Percentiles rank a stretch among this genome's conserved stretches.
phyloP scores from a whole-genome alignment of 1,284 basidiomycete species.

The Cronartium ribicola region DNA sequence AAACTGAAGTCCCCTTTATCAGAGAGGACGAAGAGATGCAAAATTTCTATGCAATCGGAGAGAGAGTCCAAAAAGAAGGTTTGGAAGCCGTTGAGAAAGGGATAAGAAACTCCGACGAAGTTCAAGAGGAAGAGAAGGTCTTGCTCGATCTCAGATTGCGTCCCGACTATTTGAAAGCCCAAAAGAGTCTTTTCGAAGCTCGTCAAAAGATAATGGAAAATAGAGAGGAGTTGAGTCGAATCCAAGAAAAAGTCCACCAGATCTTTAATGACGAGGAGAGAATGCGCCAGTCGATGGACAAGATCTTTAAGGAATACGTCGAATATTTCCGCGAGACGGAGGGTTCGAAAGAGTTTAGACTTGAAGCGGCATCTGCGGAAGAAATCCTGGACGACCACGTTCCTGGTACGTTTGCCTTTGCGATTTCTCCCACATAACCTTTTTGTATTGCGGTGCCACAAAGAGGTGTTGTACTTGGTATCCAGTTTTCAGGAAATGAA shows the following conservation, averaged over 20 bases:
- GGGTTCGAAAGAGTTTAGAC: neutral
- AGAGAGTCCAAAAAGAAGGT: neutral
- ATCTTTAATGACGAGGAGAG: neutral
- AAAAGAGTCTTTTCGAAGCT: conserved; percentile 7
- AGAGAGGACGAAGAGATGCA: conserved; percentile 1
- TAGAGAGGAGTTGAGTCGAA: neutral
- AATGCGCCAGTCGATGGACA: neutral
- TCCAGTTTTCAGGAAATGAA: neutral
- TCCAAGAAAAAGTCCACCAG: neutral
- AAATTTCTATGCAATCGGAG: neutral
- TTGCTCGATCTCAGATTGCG: neutral
- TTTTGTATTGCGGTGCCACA: no score
- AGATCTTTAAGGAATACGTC: neutral
- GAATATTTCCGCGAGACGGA: neutral
- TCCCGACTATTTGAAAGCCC: neutral
- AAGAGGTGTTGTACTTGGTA: neutral
- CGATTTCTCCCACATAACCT: no score
- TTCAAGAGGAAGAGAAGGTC: neutral
- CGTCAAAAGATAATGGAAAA: neutral
- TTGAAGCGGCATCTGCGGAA: neutral
- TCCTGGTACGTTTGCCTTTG: neutral
- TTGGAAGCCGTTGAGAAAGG: neutral
- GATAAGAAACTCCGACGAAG: neutral
- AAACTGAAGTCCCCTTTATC: neutral
- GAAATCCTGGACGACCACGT: neutral